These are phyloP conservation scores for Hirschioporus abietinus DNA, from an alignment of 768 basidiomycete species.

Conservation along the genomic window DNA sequence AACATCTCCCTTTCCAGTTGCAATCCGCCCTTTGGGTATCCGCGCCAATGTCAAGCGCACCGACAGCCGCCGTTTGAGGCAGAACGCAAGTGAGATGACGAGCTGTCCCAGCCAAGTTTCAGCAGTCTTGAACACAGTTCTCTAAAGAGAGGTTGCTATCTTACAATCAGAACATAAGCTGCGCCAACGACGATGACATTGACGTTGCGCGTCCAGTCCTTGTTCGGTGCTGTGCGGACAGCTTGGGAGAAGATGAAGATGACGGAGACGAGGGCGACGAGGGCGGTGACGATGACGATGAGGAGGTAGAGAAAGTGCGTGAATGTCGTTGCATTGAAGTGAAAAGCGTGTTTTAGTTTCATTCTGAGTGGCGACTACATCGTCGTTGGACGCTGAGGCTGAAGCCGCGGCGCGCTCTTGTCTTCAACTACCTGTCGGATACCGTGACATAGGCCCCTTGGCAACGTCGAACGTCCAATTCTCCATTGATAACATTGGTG, in stretches of 20 bases:
- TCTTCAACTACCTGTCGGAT: too few species aligned
- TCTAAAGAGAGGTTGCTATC: too few species aligned
- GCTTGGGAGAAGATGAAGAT: slow-evolving; percentile 66
- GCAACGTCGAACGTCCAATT: too few species aligned
- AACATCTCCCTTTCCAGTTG: slow-evolving; percentile 48
- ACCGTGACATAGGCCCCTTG: too few species aligned
- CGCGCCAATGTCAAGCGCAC: slow-evolving; percentile 59
- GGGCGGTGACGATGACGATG: slow-evolving; percentile 23
- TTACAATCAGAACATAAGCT: slow-evolving; percentile 64
- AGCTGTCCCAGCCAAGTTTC: too few species aligned
- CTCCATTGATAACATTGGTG: too few species aligned
- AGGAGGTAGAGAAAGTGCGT: neutral
- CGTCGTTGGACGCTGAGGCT: too few species aligned
- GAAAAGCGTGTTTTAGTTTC: too few species aligned
- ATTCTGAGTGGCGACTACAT: too few species aligned
- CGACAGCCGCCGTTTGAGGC: slow-evolving; percentile 62
- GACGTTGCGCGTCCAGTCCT: slow-evolving; percentile 56
- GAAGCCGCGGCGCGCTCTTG: too few species aligned
- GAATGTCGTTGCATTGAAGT: neutral
- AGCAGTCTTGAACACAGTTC: too few species aligned
- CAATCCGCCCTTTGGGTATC: slow-evolving; percentile 57
- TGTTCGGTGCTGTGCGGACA: slow-evolving; percentile 54
- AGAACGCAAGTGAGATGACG: slow-evolving; percentile 52
- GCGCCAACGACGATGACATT: slow-evolving; percentile 64
- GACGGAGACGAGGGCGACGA: slow-evolving; percentile 57